These are phyloP conservation scores for Carex sylvatica DNA, from an alignment of 202 grass and related monocot genomes.

Conservation along the genomic window DNA sequence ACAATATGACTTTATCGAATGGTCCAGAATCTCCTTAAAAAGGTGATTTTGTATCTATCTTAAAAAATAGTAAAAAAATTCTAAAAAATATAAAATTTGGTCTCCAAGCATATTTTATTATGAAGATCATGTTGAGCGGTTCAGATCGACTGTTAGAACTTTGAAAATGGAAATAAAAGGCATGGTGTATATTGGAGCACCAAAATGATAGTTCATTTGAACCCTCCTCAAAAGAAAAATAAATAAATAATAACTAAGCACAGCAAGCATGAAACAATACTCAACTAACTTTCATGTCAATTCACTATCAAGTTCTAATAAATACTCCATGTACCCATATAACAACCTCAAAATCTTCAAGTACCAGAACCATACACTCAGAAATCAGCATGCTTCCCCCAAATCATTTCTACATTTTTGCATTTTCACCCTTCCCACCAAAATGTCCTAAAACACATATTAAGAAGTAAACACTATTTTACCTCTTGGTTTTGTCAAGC, in stretches of 20 bases:
- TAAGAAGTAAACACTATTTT: slow-evolving; percentile 14
- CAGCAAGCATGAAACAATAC: not conserved
- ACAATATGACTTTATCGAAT: no score
- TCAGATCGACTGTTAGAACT: no score
- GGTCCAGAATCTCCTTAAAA: no score
- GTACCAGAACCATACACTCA: not conserved
- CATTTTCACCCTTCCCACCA: not conserved
- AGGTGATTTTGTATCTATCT: no score
- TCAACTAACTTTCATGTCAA: not conserved
- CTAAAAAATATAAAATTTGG: no score
- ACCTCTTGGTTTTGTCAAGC: slow-evolving; percentile 90
- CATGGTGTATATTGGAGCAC: no score
- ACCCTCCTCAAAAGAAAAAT: no score
- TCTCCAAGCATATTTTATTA: no score
- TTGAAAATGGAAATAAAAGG: no score
- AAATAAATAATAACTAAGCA: not conserved
- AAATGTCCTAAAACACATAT: not conserved
- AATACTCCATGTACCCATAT: not conserved
- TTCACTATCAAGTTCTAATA: not conserved
- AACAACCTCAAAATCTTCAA: slow-evolving; percentile 10
- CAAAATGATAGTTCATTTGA: no score
- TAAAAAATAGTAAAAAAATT: no score
- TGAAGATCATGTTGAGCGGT: no score
- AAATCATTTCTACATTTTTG: not conserved
- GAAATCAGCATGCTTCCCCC: not conserved